Conservation (phyloP, 1,284 basidiomycete species). For the Rhodotorula sp. region DNA sequence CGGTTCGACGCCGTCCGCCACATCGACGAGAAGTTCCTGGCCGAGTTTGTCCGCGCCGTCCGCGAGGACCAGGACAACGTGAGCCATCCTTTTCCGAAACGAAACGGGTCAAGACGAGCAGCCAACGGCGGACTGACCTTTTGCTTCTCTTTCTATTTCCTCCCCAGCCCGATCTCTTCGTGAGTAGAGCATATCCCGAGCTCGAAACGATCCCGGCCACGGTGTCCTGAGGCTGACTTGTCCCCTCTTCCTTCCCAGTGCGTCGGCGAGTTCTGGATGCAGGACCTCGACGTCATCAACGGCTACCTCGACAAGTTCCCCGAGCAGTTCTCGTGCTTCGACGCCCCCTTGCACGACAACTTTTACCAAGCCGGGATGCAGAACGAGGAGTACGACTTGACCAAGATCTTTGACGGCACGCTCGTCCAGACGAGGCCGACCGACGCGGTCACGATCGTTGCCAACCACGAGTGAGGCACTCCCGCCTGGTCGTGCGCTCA, state of each 20-base stretch:
- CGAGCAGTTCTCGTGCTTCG: constrained; percentile 39
- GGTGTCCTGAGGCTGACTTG: constrained; percentile 3
- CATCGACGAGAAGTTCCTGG: constrained; percentile 53
- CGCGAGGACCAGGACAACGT: constrained; percentile 53
- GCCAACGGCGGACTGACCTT: neutral
- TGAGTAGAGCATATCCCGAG: neutral
- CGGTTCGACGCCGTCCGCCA: constrained; percentile 62
- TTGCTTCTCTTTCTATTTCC: too few species aligned
- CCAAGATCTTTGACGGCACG: constrained; percentile 60
- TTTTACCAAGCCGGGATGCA: constrained; percentile 58
- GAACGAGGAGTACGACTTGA: constrained; percentile 56
- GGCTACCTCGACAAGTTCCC: constrained; percentile 63
- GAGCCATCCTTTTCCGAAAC: neutral
- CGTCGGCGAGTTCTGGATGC: constrained; percentile 55
- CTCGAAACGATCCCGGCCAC: neutral
- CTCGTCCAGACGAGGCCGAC: constrained; percentile 58
- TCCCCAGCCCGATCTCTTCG: neutral
- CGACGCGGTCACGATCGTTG: constrained; percentile 61
- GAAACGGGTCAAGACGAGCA: too few species aligned
- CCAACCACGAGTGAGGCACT: constrained; percentile 54
- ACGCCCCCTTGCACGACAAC: constrained; percentile 48
- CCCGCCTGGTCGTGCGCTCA: too few species aligned
- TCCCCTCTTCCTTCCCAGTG: neutral
- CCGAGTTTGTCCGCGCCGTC: constrained; percentile 58
- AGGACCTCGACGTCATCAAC: constrained; percentile 64